Conservation (phyloP, 805 yeast genomes). For the Saturnispora silvae region DNA sequence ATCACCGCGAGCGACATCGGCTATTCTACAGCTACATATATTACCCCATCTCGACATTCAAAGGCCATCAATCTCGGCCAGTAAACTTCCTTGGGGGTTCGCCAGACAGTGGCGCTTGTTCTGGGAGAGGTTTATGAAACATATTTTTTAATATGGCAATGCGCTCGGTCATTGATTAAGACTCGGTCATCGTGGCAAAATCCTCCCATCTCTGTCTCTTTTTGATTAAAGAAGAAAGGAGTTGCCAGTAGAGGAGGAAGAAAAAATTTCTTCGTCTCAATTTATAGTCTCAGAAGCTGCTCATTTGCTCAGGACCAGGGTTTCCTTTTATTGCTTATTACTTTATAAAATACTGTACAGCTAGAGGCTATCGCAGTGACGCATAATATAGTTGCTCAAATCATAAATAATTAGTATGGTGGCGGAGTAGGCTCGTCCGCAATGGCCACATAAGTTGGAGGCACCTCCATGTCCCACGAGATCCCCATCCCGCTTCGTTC, state of each 20-base stretch:
- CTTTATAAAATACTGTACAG: not conserved
- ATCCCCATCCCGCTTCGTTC: constrained; percentile 94
- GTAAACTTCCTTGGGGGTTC: constrained; percentile 53
- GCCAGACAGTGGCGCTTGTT: constrained; percentile 21
- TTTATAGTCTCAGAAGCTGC: not conserved
- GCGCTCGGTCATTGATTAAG: constrained; percentile 49
- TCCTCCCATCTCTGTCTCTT: constrained; percentile 40
- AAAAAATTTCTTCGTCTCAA: not conserved
- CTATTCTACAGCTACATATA: constrained; percentile 28
- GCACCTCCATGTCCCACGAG: constrained; percentile 98
- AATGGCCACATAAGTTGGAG: constrained; percentile 88
- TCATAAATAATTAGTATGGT: constrained; percentile 43
- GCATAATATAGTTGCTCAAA: too few relatives aligned
- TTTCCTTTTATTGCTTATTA: not conserved
- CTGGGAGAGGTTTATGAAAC: constrained; percentile 42
- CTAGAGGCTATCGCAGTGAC: too few relatives aligned
- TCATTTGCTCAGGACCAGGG: constrained; percentile 6
- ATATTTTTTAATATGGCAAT: constrained; percentile 43
- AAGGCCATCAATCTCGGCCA: constrained; percentile 38
- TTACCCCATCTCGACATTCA: constrained; percentile 49
- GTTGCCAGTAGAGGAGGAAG: not conserved
- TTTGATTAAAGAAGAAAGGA: constrained; percentile 41
- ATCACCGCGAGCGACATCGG: constrained; percentile 51
- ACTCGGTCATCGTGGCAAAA: constrained; percentile 62
- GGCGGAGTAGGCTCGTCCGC: constrained; percentile 68